Conservation (phyloP, 2,329 filamentous ascomycete genomes). For the Penicillium verrucosum region DNA sequence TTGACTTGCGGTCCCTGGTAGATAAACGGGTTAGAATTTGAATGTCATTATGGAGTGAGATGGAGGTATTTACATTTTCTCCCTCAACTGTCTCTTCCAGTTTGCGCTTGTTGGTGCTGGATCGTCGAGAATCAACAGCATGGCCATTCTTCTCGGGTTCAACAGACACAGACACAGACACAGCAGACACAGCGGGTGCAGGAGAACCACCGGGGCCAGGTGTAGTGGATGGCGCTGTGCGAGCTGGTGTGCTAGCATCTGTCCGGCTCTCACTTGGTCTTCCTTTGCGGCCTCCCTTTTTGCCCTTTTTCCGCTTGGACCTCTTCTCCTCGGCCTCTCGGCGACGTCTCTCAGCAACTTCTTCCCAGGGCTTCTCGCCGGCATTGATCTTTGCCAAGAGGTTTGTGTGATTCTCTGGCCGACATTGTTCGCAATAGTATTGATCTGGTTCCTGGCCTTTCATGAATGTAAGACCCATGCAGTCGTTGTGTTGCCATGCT, state of each 20-base stretch:
- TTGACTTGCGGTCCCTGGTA: constrained; percentile 42
- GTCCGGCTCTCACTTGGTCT: constrained; percentile 61
- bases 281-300: constrained; percentile 57
- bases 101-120: constrained; percentile 45
- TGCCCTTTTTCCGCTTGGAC: constrained; percentile 57
- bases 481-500: constrained; percentile 97
- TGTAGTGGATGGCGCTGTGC: constrained; percentile 28
- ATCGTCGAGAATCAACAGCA: constrained; percentile 19
- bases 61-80: constrained; percentile 31
- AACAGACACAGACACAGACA: constrained; percentile 24
- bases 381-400: constrained; percentile 73
- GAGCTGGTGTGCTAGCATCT: constrained; percentile 43
- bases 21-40: constrained; percentile 24
- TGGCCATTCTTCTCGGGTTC: constrained; percentile 31
- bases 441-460: constrained; percentile 71
- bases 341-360: constrained; percentile 60
- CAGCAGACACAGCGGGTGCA: constrained; percentile 22
- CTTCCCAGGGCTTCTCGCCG: constrained; percentile 86
- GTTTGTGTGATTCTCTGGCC: constrained; percentile 76
- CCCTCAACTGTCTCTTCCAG: constrained; percentile 39
- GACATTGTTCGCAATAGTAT: constrained; percentile 92
- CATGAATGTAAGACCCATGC: constrained; percentile 79
- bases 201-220: constrained; percentile 26
- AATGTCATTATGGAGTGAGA: background rate
- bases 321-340: constrained; percentile 58